These are phyloP conservation scores for Ogataea ganodermae DNA, from an alignment of 805 yeast genomes.

Conservation along the genomic window DNA sequence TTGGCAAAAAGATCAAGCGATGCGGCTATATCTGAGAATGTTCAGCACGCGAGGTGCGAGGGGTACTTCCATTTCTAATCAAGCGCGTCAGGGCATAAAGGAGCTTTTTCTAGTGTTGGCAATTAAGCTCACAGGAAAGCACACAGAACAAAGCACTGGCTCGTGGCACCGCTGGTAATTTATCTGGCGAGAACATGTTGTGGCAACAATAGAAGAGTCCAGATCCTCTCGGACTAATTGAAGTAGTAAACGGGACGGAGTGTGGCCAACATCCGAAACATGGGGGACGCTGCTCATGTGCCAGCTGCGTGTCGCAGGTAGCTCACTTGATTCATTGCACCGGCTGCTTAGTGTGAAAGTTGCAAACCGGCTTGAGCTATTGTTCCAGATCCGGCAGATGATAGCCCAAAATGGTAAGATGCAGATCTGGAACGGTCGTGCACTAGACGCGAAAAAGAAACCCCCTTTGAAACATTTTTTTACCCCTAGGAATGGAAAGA, in stretches of 20 bases:
- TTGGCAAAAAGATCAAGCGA: background rate
- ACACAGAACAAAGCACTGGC: no score
- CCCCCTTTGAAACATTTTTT: constrained; percentile 4
- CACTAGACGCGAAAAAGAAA: background rate
- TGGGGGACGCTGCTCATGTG: no score
- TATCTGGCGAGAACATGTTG: no score
- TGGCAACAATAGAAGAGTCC: no score
- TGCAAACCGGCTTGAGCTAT: background rate
- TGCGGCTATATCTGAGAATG: background rate
- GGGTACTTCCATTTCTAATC: background rate
- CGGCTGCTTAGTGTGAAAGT: background rate
- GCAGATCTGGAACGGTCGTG: constrained; percentile 7
- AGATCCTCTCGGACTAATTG: no score
- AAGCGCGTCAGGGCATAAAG: constrained; percentile 1
- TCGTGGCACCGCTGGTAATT: no score
- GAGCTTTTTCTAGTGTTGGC: no score
- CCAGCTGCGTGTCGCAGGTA: background rate
- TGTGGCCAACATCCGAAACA: no score
- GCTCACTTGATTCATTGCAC: background rate
- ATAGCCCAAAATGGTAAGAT: background rate
- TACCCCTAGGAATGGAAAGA: background rate
- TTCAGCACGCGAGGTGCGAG: background rate
- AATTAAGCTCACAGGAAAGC: no score
- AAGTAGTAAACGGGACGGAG: no score
- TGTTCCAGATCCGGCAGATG: background rate